Percentiles rank a stretch among this genome's conserved stretches.
Conservation (phyloP, 2,329 filamentous ascomycete species). For the Ceratocystis smalleyi region DNA sequence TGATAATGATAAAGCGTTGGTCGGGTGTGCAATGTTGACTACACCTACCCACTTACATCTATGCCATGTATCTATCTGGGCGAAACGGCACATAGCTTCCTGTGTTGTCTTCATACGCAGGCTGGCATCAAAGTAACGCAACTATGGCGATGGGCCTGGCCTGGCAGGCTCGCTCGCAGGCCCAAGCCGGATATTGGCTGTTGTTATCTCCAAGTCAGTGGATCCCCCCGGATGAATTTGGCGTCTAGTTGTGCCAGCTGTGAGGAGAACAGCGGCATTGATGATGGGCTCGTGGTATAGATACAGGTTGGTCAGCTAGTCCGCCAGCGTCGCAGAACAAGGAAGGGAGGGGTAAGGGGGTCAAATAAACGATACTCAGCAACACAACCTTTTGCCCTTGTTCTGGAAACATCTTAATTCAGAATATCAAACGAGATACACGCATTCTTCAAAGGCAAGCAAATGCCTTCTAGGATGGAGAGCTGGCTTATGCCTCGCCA, state of each 20-base stretch:
- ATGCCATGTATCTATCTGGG: too few relatives aligned
- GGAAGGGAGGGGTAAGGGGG: not conserved
- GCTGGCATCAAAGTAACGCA: not conserved
- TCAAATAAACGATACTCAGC: not conserved
- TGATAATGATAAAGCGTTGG: not conserved
- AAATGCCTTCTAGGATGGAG: not conserved
- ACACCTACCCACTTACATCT: too few relatives aligned
- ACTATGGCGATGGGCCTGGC: not conserved
- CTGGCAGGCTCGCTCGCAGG: too few relatives aligned
- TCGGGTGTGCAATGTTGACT: too few relatives aligned
- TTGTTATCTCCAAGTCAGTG: not conserved
- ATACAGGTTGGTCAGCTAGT: not conserved
- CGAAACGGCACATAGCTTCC: not conserved
- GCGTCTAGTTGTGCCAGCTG: not conserved
- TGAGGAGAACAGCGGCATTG: not conserved
- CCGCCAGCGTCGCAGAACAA: not conserved
- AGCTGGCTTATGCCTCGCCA: not conserved
- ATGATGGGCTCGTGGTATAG: not conserved
- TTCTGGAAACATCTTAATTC: not conserved
- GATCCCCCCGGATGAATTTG: not conserved
- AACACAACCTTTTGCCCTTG: not conserved
- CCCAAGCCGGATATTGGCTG: not conserved
- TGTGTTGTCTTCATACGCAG: not conserved
- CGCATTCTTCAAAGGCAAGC: constrained; percentile 1
- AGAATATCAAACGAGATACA: constrained; percentile 1